Conservation (phyloP, 129 eudicot genomes). For the Ambrosia artemisiifolia region DNA sequence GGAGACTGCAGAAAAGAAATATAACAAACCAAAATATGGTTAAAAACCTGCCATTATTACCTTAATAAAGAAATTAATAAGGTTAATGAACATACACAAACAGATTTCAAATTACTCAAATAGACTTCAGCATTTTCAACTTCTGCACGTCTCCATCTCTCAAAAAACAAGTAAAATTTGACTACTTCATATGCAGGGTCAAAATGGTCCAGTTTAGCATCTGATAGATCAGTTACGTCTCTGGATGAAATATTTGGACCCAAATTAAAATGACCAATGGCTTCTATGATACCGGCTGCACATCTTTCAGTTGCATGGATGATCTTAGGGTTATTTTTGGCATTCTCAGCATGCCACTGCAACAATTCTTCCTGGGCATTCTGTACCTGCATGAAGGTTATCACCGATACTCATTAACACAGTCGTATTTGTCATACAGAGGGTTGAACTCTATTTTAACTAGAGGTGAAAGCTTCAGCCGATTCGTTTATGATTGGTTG, state of each 20-base stretch:
- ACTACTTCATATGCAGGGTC: slow-evolving; percentile 84
- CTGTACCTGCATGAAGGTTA: slow-evolving; percentile 49
- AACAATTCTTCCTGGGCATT: slow-evolving; percentile 97
- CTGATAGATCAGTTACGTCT: slow-evolving; percentile 51
- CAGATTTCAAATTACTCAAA: slow-evolving; percentile 54
- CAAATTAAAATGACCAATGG: slow-evolving; percentile 76
- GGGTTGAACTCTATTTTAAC: neutral
- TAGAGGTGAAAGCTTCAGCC: neutral
- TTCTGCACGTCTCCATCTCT: slow-evolving; percentile 88
- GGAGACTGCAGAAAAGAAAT: slow-evolving; percentile 43
- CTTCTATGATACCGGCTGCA: slow-evolving; percentile 91
- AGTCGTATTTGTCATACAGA: neutral
- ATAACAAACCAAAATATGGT: neutral
- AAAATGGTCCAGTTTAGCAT: slow-evolving; percentile 53
- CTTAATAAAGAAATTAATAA: neutral
- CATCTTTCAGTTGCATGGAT: slow-evolving; percentile 91
- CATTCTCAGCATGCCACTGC: slow-evolving; percentile 85
- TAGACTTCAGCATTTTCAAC: slow-evolving; percentile 52
- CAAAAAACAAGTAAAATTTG: slow-evolving; percentile 68
- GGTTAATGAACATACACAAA: slow-evolving; percentile 45
- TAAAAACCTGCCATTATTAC: neutral
- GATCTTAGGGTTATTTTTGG: slow-evolving; percentile 76
- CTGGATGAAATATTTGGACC: slow-evolving; percentile 77
- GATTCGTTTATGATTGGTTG: neutral
- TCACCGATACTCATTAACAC: neutral